These are phyloP conservation scores for Aspergillus luchuensis DNA, from an alignment of 2,329 filamentous ascomycete species.

Conservation along the genomic window DNA sequence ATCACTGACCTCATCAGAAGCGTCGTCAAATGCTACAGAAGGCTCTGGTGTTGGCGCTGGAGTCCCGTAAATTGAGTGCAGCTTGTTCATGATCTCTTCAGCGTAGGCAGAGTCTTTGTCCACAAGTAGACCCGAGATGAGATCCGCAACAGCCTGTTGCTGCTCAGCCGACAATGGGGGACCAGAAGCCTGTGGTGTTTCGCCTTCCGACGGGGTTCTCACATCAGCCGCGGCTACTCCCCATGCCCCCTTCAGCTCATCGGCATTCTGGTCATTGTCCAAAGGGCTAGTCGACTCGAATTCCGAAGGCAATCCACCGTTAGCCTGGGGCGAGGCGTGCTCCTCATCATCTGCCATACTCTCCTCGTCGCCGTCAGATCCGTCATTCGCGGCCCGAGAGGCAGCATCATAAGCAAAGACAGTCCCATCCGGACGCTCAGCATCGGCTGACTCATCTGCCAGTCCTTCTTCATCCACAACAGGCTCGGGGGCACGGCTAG, in stretches of 20 bases:
- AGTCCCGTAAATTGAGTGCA: conserved; percentile 72
- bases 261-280: background rate
- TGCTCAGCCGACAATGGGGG: conserved; percentile 34
- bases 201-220: background rate
- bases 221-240: conserved; percentile 56
- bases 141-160: conserved; percentile 65
- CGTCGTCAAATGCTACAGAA: conserved; percentile 57
- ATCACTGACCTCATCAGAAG: conserved; percentile 42
- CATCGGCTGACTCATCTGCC: background rate
- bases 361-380: background rate
- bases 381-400: background rate
- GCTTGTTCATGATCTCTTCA: conserved; percentile 73
- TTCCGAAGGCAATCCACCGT: background rate
- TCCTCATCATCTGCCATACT: background rate
- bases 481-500: conserved; percentile 15
- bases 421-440: background rate
- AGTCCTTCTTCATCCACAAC: conserved; percentile 7
- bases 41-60: conserved; percentile 45
- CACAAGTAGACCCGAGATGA: conserved; percentile 74
- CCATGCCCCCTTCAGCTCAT: conserved; percentile 42
- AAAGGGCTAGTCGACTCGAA: background rate
- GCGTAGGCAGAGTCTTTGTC: conserved; percentile 81
- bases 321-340: background rate
- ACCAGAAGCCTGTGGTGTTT: background rate
- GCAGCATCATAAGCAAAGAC: background rate